Evolutionary conservation across 2,329 filamentous ascomycete species (phyloP).

Genomic region (Pseudovirgaria hyperparasitica): DNA sequence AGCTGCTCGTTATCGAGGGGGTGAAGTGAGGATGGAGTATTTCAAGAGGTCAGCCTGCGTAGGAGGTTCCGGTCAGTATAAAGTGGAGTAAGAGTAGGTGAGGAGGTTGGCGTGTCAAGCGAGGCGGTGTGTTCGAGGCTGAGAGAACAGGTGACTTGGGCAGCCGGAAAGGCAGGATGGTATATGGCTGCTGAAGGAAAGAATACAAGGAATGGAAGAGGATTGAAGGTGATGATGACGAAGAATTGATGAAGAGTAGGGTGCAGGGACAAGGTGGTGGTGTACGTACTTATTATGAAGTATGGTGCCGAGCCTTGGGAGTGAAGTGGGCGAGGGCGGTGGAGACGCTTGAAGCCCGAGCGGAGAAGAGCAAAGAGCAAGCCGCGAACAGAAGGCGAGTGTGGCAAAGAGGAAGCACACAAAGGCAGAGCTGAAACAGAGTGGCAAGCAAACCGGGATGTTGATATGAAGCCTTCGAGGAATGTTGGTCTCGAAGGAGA

Average conservation of each 20-base stretch:
- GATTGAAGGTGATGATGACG: slow-evolving; percentile 3
- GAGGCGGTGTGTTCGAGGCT: slow-evolving; percentile 29
- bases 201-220: slow-evolving; percentile 9
- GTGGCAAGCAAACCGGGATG: too few species aligned
- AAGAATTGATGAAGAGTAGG: slow-evolving; percentile 8
- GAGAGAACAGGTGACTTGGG: slow-evolving; percentile 13
- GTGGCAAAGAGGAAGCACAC: too few species aligned
- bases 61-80: slow-evolving; percentile 25
- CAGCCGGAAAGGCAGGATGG: slow-evolving; percentile 6
- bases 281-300: too few species aligned
- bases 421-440: too few species aligned
- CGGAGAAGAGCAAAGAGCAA: too few species aligned
- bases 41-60: slow-evolving; percentile 24
- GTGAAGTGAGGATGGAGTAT: slow-evolving; percentile 9
- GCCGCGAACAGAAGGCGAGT: too few species aligned
- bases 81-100: too few species aligned
- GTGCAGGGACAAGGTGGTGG: too few species aligned
- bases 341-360: slow-evolving; percentile 5
- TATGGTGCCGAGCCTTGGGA: slow-evolving; percentile 3
- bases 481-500: too few species aligned
- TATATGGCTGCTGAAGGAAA: slow-evolving; percentile 1
- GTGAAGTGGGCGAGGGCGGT: slow-evolving; percentile 3
- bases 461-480: too few species aligned
- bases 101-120: slow-evolving; percentile 28
- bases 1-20: slow-evolving; percentile 11